Evolutionary conservation across 1,139 yeast genomes (phyloP), one percentile per base, ranked within the genome.

Genomic region (Scheffersomyces segobiensis): DNA sequence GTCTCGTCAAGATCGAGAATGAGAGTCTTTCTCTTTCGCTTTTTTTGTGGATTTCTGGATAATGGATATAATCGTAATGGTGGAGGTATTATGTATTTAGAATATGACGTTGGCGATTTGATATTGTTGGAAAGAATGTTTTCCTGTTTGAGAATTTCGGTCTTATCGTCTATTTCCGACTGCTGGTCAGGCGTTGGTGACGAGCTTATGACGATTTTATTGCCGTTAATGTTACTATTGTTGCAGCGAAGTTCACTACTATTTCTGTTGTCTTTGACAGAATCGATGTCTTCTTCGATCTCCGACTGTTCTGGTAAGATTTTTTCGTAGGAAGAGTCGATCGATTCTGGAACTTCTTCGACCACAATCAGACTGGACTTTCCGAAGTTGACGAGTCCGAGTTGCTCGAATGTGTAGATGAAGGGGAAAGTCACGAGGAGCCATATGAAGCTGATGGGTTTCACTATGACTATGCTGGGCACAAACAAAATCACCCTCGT

Each of bases 1-100:
- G 99, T 95, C 69, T 95, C 99, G 73, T 95, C 99, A 48, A 95
- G 81, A 71, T 95, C 99, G 39, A 95, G 78, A 0, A 95, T 88
- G 51, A 95, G 79, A 0, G 93, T 89, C 70, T 93, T 95, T 63
- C 79, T 78, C 56, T 65, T 71, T 46, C 76, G 66, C 54, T 63
- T 70, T 57, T 70, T 74, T 17, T 73, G 74, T 1, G 83, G 84
- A 66, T 80, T 78, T 52, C 84, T 64, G 6, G 77, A 71, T 22
- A 80, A 70, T 5, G 85, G 85, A 60, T 75, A 78, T 53, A 81
- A 70, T 61, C 84, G 62, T 57, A 76, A 81, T 10, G 85, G 85
- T 2, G 84, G 83, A 32, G 84, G 84, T 21, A 81, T 77, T 56
- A 80, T 73, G 68, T 80, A 81, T 65, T 76, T 78, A 48, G 86